Base-by-base conservation (phyloP, 2,329 filamentous ascomycete genomes). In the Colletotrichum cordylinicola region DNA sequence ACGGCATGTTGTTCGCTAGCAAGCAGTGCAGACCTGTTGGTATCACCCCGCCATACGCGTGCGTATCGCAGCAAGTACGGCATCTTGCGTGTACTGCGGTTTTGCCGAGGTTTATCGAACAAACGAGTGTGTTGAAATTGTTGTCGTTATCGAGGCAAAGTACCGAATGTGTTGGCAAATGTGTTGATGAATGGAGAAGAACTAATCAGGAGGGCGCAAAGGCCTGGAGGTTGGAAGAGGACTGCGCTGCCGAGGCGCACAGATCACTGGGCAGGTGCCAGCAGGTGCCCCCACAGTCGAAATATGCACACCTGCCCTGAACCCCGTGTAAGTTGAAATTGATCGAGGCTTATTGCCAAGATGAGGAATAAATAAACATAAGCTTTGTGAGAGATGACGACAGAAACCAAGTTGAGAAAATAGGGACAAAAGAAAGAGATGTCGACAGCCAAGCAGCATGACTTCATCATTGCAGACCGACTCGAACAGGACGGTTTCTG, bases 1-100 rank as follows among this genome's bases (percentile, higher is more conserved):
- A 21, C 2, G n/a, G n/a, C 1, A 21, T 21, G n/a, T 21, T 21
- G n/a, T 52, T 52, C 43, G 43, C 43, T n/a, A 27, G 24, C 24
- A 5, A 52, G 43, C n/a, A 4, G n/a, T 13, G 3, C 43, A 4
- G 10, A 21, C 43, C 43, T 48, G 10, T 48, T 48, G n/a, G n/a
- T 10, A 12, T 52, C n/a, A 21, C n/a, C 43, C 2, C 1, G n/a
- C 21, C 43, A 52, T 10, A 52, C 2, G 43, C n/a, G n/a, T 13
- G 2, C n/a, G 10, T 21, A 1, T 21, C 12, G n/a, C 43, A 21
- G 43, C 0, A 21, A 21, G 13, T 3, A 4, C 10, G 10, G 10
- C 43, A 52, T 52, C n/a, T 52, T 1, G 43, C 10, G 43, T 21
- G 21, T 0, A 7, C 6, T 52, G 43, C n/a, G n/a, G n/a, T 8